phyloP scores from a whole-genome alignment of 768 basidiomycete genomes.

The Amanita brunnescens region DNA sequence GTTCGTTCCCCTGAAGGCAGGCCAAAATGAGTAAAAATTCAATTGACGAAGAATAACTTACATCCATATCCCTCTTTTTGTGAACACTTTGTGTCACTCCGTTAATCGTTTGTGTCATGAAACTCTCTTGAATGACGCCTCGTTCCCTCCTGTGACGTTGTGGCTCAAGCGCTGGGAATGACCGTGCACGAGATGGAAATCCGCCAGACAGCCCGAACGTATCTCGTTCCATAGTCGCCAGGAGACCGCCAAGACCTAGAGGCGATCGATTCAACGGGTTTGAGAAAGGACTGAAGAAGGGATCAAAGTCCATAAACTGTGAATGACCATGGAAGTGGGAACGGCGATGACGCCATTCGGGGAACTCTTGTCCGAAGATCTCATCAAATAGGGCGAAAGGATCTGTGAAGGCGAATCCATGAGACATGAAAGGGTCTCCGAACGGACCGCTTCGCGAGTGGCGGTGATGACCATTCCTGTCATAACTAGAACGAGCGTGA shows the following conservation, averaged over 20 bases:
- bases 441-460: constrained; percentile 25
- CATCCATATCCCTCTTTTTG: constrained; percentile 47
- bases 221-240: constrained; percentile 24
- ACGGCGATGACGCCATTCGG: constrained; percentile 21
- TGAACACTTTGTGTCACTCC: constrained; percentile 58
- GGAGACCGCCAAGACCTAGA: constrained; percentile 22
- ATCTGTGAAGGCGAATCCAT: constrained; percentile 49
- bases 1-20: constrained; percentile 57
- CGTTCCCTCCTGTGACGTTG: constrained; percentile 20
- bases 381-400: constrained; percentile 69
- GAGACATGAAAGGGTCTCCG: constrained; percentile 33
- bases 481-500: constrained; percentile 10
- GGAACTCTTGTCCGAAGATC: constrained; percentile 47
- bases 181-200: constrained; percentile 13
- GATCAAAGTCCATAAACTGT: constrained; percentile 14
- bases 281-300: constrained; percentile 15
- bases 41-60: constrained; percentile 24
- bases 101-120: constrained; percentile 48
- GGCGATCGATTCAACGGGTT: constrained; percentile 26
- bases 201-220: constrained; percentile 19
- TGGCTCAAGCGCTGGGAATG: constrained; percentile 21
- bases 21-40: constrained; percentile 1
- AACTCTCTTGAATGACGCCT: constrained; percentile 42
- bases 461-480: constrained; percentile 14
- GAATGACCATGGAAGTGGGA: constrained; percentile 8